Conservation (phyloP, 2,329 filamentous ascomycete species). For the Eurotiales sp. region DNA sequence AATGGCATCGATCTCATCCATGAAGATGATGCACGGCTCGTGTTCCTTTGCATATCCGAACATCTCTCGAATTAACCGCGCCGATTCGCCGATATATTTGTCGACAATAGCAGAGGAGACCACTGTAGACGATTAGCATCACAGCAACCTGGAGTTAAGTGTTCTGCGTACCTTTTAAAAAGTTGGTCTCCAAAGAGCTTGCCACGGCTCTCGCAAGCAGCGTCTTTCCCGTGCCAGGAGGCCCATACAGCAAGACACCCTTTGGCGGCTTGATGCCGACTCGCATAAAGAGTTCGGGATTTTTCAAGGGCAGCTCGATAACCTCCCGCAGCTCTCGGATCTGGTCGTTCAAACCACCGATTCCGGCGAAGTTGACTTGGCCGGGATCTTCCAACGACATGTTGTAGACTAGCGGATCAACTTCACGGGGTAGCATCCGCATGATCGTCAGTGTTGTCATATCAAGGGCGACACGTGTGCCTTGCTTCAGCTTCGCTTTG, state of each 20-base stretch:
- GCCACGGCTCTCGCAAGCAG: constrained; percentile 90
- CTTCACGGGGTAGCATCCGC: constrained; percentile 98
- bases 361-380: constrained; percentile 95
- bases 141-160: constrained; percentile 14
- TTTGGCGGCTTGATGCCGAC: constrained; percentile 99
- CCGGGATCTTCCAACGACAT: constrained; percentile 99
- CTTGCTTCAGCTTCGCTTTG: constrained; percentile 95
- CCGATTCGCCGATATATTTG: constrained; percentile 99
- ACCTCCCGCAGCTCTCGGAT: constrained; percentile 96
- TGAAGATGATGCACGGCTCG: constrained; percentile 99
- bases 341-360: constrained; percentile 96
- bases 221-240: constrained; percentile 95
- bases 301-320: constrained; percentile 96
- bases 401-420: constrained; percentile 98
- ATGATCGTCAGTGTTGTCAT: constrained; percentile 99
- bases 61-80: constrained; percentile 96
- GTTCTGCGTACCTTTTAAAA: constrained; percentile 73
- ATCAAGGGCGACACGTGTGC: constrained; percentile 92
- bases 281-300: constrained; percentile 92
- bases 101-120: constrained; percentile 98
- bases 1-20: constrained; percentile 99
- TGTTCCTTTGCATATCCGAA: constrained; percentile 99
- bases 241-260: constrained; percentile 92
- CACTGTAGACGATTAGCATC: constrained; percentile 53
- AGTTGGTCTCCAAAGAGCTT: constrained; percentile 95